Evolutionary conservation across 495 filamentous ascomycete species (phyloP), one percentile per base, ranked within the genome.

Genomic region (Xylaria longipes): DNA sequence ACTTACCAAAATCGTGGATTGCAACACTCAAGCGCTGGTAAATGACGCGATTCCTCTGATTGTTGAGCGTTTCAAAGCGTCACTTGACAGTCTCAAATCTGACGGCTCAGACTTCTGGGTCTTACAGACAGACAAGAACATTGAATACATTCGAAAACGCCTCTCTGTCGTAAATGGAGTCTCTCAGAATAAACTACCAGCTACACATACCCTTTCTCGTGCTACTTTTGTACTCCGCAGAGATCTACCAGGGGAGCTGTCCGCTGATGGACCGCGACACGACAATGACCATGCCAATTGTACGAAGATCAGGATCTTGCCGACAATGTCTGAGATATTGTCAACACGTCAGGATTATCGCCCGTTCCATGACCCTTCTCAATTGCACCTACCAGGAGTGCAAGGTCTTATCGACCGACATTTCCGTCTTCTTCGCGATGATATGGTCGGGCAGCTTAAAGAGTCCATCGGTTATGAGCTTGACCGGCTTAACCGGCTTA

Each of bases 271-370:
- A 1, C 80, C 80, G 11, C 84, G 91, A 14, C 91, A 94, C 71
- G 87, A 93, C 75, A 94, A 93, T 75, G 91, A 93, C 76, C 78
- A 86, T 60, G 82, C 79, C 1, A 79, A 87, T 76, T 91, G 92
- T 62, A 73, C 71, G 6, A 78, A 89, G 15, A 90, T 93, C 63
- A 75, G 80, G 43, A 89, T 93, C 57, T 76, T 93, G 33, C 91
- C 91, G 0, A 92, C 90, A 5, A 80, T 82, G 22, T 76, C 85
- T 39, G 92, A 94, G 77, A 89, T 93, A 48, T 71, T 76, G 22
- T 84, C 83, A 54, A 52, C 73, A 17, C 79, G 84, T 1, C 62
- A 74, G 1, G 88, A 92, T 60, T 94, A 90, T 73, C 82, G 92
- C 0, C 92, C 92, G 12, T 68, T 77, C 5, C 82, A 77, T 1